phyloP scores from a whole-genome alignment of 2,329 filamentous ascomycete genomes.

The Alternaria panax region DNA sequence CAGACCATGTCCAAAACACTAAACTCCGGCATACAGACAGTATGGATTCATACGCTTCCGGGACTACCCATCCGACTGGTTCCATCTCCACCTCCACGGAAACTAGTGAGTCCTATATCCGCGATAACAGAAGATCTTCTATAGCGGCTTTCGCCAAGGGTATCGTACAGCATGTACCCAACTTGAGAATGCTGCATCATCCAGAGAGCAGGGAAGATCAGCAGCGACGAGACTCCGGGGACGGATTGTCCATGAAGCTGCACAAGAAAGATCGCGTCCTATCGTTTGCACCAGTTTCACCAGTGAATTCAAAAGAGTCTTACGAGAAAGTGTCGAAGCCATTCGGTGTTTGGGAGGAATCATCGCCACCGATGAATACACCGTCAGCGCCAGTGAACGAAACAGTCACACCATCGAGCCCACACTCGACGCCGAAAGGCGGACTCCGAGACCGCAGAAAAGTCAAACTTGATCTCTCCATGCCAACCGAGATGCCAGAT shows the following conservation, averaged over 20 bases:
- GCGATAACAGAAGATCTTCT: conserved; percentile 30
- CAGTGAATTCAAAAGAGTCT: neutral
- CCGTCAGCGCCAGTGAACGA: neutral
- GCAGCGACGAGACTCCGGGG: neutral
- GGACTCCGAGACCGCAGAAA: conserved; percentile 40
- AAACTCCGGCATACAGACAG: conserved; percentile 22
- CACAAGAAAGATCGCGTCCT: conserved; percentile 18
- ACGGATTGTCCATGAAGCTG: conserved; percentile 2
- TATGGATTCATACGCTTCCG: conserved; percentile 18
- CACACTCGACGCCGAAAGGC: conserved; percentile 12
- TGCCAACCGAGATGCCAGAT: conserved; percentile 30
- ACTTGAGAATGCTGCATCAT: conserved; percentile 30
- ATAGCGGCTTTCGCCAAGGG: conserved; percentile 36
- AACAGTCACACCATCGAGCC: neutral
- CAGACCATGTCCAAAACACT: conserved; percentile 15
- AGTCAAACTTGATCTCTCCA: conserved; percentile 36
- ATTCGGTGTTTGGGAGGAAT: conserved; percentile 1
- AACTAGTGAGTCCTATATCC: conserved; percentile 7
- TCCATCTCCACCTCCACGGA: neutral
- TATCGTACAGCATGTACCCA: conserved; percentile 29
- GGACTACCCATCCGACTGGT: neutral
- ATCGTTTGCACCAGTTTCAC: conserved; percentile 13
- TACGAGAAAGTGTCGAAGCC: conserved; percentile 6
- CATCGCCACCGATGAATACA: neutral
- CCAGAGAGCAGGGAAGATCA: conserved; percentile 10